A percentile compares a stretch with the other conserved stretches of the same genome.
Evolutionary conservation across 768 basidiomycete genomes (phyloP).

Genomic region (Mycena amicta): DNA sequence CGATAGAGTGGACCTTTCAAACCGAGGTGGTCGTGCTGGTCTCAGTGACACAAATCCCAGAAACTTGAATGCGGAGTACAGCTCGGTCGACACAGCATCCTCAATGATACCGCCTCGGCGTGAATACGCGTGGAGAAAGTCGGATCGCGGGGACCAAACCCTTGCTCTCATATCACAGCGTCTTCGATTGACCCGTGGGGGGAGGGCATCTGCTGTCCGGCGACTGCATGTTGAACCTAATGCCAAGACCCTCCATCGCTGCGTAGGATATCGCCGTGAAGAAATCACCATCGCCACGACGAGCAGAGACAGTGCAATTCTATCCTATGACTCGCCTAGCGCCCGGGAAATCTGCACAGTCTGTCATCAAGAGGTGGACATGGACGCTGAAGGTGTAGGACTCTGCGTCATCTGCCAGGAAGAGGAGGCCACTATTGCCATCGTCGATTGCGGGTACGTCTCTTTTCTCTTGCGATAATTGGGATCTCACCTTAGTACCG

Average conservation of each 20-base stretch:
- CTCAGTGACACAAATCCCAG: not conserved
- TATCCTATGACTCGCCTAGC: too few species aligned
- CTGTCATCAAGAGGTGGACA: too few species aligned
- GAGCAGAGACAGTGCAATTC: too few species aligned
- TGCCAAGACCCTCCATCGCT: not conserved
- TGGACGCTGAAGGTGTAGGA: slow-evolving; percentile 65
- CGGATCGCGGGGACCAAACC: not conserved
- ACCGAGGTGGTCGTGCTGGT: too few species aligned
- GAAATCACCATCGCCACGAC: not conserved
- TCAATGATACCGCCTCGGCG: not conserved
- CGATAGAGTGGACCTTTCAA: too few species aligned
- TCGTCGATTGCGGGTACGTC: slow-evolving; percentile 89
- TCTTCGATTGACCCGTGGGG: too few species aligned
- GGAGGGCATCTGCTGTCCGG: too few species aligned
- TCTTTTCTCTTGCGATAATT: slow-evolving; percentile 1
- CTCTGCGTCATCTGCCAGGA: slow-evolving; percentile 93
- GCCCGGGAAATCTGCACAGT: too few species aligned
- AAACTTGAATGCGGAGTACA: too few species aligned
- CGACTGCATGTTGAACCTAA: not conserved
- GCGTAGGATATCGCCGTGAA: not conserved
- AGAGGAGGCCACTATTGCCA: slow-evolving; percentile 90
- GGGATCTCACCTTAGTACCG: slow-evolving; percentile 9
- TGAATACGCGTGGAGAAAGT: not conserved
- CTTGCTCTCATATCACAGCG: not conserved
- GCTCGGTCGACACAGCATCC: not conserved